Evolutionary conservation across 345 rosid species (phyloP).

Genomic region (Cochlearia excelsa): DNA sequence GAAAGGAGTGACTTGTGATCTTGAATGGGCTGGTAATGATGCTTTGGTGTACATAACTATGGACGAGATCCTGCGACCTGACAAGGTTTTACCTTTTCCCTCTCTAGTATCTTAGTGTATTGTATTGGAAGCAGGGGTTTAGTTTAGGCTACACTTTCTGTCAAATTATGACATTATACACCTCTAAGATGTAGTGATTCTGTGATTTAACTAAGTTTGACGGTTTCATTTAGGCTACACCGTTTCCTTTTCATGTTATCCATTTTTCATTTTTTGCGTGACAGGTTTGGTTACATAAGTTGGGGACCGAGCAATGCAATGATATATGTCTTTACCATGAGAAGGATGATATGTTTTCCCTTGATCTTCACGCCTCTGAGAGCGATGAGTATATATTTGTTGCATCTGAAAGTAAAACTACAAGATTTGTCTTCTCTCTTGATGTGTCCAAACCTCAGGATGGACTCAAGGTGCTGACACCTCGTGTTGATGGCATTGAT

Average conservation of each 20-base stretch:
- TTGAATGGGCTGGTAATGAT: conserved; percentile 85
- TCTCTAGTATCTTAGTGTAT: neutral
- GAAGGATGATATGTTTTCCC: conserved; percentile 80
- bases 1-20: conserved; percentile 45
- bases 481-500: conserved; percentile 68
- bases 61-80: conserved; percentile 83
- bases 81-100: conserved; percentile 53
- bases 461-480: conserved; percentile 72
- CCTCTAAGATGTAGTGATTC: neutral
- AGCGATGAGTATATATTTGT: conserved; percentile 68
- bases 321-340: conserved; percentile 85
- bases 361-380: conserved; percentile 68
- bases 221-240: neutral
- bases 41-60: conserved; percentile 71
- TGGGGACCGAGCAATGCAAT: conserved; percentile 67
- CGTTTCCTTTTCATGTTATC: neutral
- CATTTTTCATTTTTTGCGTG: conserved; percentile 19
- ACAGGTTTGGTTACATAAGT: conserved; percentile 88
- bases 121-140: neutral
- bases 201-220: neutral
- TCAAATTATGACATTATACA: neutral
- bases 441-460: conserved; percentile 62
- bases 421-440: conserved; percentile 60
- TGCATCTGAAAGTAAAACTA: conserved; percentile 69
- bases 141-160: neutral